Base-by-base conservation (phyloP, 2,329 filamentous ascomycete species). In the Cladorrhinum sp. region DNA sequence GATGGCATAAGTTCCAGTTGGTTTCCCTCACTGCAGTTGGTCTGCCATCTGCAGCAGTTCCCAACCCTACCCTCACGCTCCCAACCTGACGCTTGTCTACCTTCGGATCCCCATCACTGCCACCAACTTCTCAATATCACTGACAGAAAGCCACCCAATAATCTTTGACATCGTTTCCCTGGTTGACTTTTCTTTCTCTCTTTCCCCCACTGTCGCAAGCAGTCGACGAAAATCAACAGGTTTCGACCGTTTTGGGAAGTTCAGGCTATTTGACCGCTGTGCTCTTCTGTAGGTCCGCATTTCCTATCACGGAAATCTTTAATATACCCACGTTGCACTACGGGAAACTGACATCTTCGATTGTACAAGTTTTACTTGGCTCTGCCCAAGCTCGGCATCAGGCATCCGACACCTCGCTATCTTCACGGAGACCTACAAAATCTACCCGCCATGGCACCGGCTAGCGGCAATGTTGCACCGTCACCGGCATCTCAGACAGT, bases 211-310 rank as follows among this genome's bases (percentile, higher is more conserved):
- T 36, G 9, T 36, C 33, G 33, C 12, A 10, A 16, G 8, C 14
- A 5, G 3, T 36, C 33, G 3, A 53, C 58, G 18, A 18, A 24
- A 26, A 21, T 46, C 26, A 39, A 49, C 48, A 55, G 33, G 53
- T 24, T 46, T 55, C 24, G 53, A 55, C 53, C n/a, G 24, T 39
- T 62, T 62, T 49, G 61, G 57, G 57, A 14, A 57, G 58, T 66
- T 68, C 66, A 66, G 67, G 63, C 67, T 66, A 68, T 67, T 63
- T 67, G 62, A 30, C 51, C 42, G 50, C 55, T 28, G 30, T 60
- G 55, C 42, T 28, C 48, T 55, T 53, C 56, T 30, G 23, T 48
- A 55, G 60, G 55, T 65, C 67, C 67, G 64, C 56, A 61, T 62
- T 69, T 66, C 68, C 67, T 60, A 65, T 56, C 62, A 39, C 30